Base-by-base conservation (phyloP, 108 stramenopile species). In the Cyclotella atomus region DNA sequence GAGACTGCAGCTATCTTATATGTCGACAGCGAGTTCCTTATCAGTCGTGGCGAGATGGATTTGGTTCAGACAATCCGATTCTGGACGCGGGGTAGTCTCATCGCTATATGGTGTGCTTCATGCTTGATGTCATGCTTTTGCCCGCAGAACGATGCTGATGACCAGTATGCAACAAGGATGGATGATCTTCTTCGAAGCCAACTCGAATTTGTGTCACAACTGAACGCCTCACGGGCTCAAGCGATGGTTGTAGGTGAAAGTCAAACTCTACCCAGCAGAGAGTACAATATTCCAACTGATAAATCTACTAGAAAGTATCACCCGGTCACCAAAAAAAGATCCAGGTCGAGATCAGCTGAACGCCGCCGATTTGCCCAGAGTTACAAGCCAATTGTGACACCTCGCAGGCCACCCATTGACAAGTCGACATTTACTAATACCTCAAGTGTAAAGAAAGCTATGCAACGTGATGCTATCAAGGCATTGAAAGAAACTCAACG, bases 121-220 rank as follows among this genome's bases (percentile, higher is more conserved):
- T 55, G 44, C 27, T 46, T 74, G 19, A 45, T 69, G 23, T 56
- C 80, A 21, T 79, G 55, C 28, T 46, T 81, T 41, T 49, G 10
- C 17, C 33, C 63, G 47, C 29, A 64, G 17, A 8, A 28, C 17
- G 32, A 30, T 36, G 45, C 49, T 36, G 35, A 41, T 19, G 29
- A 1, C 46, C 5, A 24, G 25, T 20, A 64, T 12, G 55, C 43
- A 21, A 20, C 65, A 16, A 68, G 49, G 34, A 73, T 61, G 71
- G 71, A 73, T 19, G 71, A 73, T 24, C 35, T 73, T 27, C 20
- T 80, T 2, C 65, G 44, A 35, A 73, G 49, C 16, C 71, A 73
- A 21, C 68, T 72, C 71, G 70, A 71, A 10, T 55, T 79, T 2
- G 47, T 72, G 12, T 12, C 71, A 14, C 56, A 72, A 56, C 35